phyloP scores from a whole-genome alignment of 2,329 filamentous ascomycete species.

The Rhinocladiella mackenziei region DNA sequence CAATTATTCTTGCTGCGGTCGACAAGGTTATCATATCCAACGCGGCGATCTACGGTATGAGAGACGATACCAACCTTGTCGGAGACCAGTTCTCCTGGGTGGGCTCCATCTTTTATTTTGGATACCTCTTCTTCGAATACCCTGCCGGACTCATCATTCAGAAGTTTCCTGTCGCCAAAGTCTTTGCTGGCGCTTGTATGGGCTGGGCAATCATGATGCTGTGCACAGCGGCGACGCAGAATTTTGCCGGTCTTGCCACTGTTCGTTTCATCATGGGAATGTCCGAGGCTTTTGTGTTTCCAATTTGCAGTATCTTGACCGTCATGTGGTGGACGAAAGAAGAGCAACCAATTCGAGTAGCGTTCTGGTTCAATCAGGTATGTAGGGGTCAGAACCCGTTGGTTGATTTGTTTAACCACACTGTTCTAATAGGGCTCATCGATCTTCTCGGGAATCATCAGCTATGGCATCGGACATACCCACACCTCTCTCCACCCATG shows the following conservation, averaged over 20 bases:
- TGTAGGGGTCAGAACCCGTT: not conserved
- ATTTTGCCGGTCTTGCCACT: conserved; percentile 49
- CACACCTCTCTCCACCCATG: conserved; percentile 27
- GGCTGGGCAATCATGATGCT: conserved; percentile 35
- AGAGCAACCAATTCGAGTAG: conserved; percentile 17
- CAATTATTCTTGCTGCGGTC: not conserved
- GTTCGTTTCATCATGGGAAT: conserved; percentile 37
- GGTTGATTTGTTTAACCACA: no score
- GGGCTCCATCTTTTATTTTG: conserved; percentile 43
- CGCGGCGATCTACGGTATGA: conserved; percentile 32
- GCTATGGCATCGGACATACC: conserved; percentile 37
- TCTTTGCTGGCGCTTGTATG: conserved; percentile 36
- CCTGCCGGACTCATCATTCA: conserved; percentile 40
- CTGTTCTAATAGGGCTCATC: conserved; percentile 28
- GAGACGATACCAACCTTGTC: conserved; percentile 28
- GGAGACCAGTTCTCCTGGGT: conserved; percentile 40
- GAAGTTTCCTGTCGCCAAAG: conserved; percentile 39
- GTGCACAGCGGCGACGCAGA: conserved; percentile 36
- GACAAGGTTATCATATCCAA: conserved; percentile 23
- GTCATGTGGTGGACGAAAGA: conserved; percentile 16
- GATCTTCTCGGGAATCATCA: conserved; percentile 35
- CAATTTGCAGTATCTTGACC: conserved; percentile 28
- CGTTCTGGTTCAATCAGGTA: conserved; percentile 12
- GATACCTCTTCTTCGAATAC: conserved; percentile 39
- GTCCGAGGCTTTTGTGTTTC: conserved; percentile 16